Conservation (phyloP, 176 grass and related monocot species). For the Oryza meridionalis region DNA sequence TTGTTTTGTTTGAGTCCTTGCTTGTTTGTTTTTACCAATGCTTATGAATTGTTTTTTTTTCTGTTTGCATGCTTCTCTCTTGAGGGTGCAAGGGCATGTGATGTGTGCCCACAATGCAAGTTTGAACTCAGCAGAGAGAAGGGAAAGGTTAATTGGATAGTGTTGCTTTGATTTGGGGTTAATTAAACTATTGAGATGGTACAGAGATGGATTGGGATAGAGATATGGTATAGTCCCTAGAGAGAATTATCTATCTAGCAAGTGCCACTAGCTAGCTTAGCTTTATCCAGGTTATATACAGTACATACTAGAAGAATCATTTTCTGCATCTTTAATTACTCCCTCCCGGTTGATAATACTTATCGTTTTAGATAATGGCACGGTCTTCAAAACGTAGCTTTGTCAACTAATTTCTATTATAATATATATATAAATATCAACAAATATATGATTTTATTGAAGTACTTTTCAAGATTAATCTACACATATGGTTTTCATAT, state of each 20-base stretch:
- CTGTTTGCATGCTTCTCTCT: not conserved
- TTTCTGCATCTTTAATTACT: not conserved
- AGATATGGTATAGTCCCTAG: not conserved
- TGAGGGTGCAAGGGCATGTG: slow-evolving; percentile 13
- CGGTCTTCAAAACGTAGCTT: too few relatives aligned
- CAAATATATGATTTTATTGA: too few relatives aligned
- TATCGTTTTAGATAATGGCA: too few relatives aligned
- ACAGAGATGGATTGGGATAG: not conserved
- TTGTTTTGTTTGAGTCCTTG: not conserved
- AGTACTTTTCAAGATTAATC: too few relatives aligned
- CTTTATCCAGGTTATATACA: not conserved
- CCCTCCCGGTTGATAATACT: too few relatives aligned
- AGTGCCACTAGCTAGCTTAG: not conserved
- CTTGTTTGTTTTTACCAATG: slow-evolving; percentile 6
- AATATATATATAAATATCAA: too few relatives aligned
- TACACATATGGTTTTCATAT: too few relatives aligned
- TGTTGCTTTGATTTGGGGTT: slow-evolving; percentile 19
- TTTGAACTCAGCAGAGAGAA: not conserved
- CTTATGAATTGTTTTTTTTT: not conserved
- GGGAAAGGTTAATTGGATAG: not conserved
- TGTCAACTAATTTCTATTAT: too few relatives aligned
- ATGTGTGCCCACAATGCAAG: not conserved
- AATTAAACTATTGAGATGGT: not conserved
- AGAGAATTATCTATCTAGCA: not conserved
- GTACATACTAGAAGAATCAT: not conserved